Percentiles rank a stretch among this genome's conserved stretches.
phyloP scores from a whole-genome alignment of 1,139 yeast genomes.

The Yarrowia galli region DNA sequence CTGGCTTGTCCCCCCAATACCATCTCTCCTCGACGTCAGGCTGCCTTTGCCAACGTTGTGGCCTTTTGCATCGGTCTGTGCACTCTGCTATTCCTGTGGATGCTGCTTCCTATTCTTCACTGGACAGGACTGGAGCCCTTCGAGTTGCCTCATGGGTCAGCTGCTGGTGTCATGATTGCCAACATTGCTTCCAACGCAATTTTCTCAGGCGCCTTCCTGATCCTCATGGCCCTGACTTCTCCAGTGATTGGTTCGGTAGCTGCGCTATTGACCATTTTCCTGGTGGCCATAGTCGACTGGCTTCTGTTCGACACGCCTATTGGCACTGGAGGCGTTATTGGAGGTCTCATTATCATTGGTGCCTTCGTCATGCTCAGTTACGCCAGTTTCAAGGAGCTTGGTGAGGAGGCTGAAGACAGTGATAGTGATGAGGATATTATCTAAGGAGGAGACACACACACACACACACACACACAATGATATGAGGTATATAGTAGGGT shows the following conservation, averaged over 20 bases:
- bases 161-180: slow-evolving; percentile 56
- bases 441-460: not conserved
- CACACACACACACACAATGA: too few relatives aligned
- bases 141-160: slow-evolving; percentile 58
- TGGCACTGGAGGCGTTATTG: slow-evolving; percentile 51
- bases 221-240: slow-evolving; percentile 82
- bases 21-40: slow-evolving; percentile 62
- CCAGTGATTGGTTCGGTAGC: slow-evolving; percentile 88
- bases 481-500: too few relatives aligned
- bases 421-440: slow-evolving; percentile 41
- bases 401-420: slow-evolving; percentile 55
- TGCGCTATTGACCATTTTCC: slow-evolving; percentile 75
- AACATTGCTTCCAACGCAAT: slow-evolving; percentile 65
- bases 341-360: slow-evolving; percentile 56
- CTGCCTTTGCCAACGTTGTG: slow-evolving; percentile 63
- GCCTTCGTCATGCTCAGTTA: slow-evolving; percentile 75
- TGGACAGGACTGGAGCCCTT: slow-evolving; percentile 65
- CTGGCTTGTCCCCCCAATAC: slow-evolving; percentile 76
- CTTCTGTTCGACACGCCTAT: slow-evolving; percentile 63
- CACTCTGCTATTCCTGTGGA: slow-evolving; percentile 61
- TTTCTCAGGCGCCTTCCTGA: slow-evolving; percentile 75
- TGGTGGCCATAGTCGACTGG: slow-evolving; percentile 85
- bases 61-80: slow-evolving; percentile 66
- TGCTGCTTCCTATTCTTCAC: slow-evolving; percentile 60
- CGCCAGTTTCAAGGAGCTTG: slow-evolving; percentile 75